phyloP scores from a whole-genome alignment of 495 filamentous ascomycete genomes.

The Ramalina peruviana region DNA sequence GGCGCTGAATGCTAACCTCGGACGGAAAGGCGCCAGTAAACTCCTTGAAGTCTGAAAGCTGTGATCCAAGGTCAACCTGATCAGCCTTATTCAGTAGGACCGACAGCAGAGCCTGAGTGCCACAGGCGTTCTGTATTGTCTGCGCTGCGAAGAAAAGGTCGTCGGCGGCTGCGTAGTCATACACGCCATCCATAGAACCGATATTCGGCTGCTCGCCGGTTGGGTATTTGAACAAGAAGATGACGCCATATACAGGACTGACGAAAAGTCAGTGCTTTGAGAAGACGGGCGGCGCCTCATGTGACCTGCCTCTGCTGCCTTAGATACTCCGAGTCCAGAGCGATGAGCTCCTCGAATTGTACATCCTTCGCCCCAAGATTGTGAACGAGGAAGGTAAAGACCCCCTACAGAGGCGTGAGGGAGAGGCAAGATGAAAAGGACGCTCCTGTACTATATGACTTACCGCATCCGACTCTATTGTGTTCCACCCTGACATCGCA shows the following conservation, averaged over 20 bases:
- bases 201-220: slow-evolving; percentile 50
- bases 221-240: slow-evolving; percentile 98
- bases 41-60: slow-evolving; percentile 68
- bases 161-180: slow-evolving; percentile 59
- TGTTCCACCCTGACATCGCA: slow-evolving; percentile 41
- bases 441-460: neutral
- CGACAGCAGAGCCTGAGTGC: slow-evolving; percentile 87
- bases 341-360: slow-evolving; percentile 93
- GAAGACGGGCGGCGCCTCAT: neutral
- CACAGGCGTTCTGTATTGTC: slow-evolving; percentile 98
- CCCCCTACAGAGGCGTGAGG: slow-evolving; percentile 44
- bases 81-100: slow-evolving; percentile 76
- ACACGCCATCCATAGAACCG: slow-evolving; percentile 59
- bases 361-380: slow-evolving; percentile 84
- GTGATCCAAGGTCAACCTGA: slow-evolving; percentile 42
- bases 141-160: slow-evolving; percentile 89
- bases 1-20: slow-evolving; percentile 33
- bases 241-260: slow-evolving; percentile 85
- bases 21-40: slow-evolving; percentile 81
- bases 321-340: slow-evolving; percentile 70
- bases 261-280: neutral
- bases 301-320: slow-evolving; percentile 42
- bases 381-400: slow-evolving; percentile 89
- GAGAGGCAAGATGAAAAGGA: neutral
- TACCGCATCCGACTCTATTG: slow-evolving; percentile 75